phyloP scores from a whole-genome alignment of 2,329 filamentous ascomycete species.

The Davidsoniella eucalypti region DNA sequence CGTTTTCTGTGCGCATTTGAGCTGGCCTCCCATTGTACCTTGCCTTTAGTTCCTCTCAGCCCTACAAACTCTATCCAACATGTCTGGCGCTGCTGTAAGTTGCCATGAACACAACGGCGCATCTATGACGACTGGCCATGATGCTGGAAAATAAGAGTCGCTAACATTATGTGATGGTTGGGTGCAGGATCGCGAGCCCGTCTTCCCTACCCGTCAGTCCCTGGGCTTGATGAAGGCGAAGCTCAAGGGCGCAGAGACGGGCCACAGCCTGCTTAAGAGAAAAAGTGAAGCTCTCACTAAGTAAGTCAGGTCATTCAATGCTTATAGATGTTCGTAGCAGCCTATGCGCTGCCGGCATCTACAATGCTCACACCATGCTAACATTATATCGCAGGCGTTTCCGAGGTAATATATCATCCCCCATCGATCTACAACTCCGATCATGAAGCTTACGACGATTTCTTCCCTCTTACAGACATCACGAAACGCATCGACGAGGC shows the following conservation, averaged over 20 bases:
- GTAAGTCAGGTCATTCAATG: constrained; percentile 34
- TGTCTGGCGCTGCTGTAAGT: constrained; percentile 27
- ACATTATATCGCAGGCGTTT: constrained; percentile 47
- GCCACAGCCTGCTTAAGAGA: constrained; percentile 87
- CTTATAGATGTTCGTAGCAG: not conserved
- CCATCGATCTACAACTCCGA: not conserved
- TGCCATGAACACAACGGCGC: not conserved
- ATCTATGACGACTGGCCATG: not conserved
- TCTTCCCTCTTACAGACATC: constrained; percentile 47
- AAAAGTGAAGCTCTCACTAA: constrained; percentile 98
- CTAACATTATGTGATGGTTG: not conserved
- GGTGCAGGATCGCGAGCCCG: constrained; percentile 70
- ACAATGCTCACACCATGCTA: constrained; percentile 5
- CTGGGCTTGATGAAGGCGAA: constrained; percentile 95
- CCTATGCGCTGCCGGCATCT: not conserved
- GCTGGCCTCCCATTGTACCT: no score
- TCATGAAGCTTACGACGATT: not conserved
- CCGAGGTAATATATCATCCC: constrained; percentile 41
- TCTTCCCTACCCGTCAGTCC: constrained; percentile 96
- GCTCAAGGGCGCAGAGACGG: constrained; percentile 81
- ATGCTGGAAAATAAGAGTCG: no score
- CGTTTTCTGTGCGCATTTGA: no score
- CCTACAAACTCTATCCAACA: constrained; percentile 12
- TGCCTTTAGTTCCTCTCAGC: no score
- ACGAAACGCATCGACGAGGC: constrained; percentile 95